phyloP scores from a whole-genome alignment of 2,329 filamentous ascomycete genomes.

The Furcasterigmium sp. region DNA sequence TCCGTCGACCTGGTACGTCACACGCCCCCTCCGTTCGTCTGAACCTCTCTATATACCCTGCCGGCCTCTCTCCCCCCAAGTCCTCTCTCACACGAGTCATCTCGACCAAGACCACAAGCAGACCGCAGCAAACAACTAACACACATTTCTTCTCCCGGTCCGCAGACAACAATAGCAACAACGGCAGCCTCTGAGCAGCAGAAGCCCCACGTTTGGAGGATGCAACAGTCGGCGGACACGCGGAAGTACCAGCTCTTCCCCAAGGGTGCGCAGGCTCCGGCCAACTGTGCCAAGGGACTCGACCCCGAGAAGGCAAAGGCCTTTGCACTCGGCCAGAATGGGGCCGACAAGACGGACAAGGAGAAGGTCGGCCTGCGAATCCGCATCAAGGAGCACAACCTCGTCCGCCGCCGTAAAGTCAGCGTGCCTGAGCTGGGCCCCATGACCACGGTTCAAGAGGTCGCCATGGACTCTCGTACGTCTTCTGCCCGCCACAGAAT shows the following conservation, averaged over 20 bases:
- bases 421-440: conserved; percentile 61
- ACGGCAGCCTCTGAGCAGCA: conserved; percentile 27
- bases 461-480: conserved; percentile 67
- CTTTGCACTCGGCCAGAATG: conserved; percentile 31
- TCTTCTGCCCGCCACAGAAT: neutral
- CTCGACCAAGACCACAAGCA: no score
- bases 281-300: conserved; percentile 36
- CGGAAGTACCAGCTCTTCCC: conserved; percentile 60
- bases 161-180: conserved; percentile 13
- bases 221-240: conserved; percentile 44
- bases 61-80: conserved; percentile 20
- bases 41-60: conserved; percentile 1
- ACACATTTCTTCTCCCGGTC: conserved; percentile 5
- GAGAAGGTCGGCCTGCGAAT: conserved; percentile 38
- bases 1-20: conserved; percentile 38
- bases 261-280: conserved; percentile 40
- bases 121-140: conserved; percentile 3
- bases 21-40: conserved; percentile 4
- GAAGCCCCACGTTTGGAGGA: conserved; percentile 52
- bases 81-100: no score
- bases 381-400: conserved; percentile 52
- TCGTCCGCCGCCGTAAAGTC: conserved; percentile 55
- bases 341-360: conserved; percentile 31
- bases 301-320: conserved; percentile 46
- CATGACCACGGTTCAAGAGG: conserved; percentile 65